Evolutionary conservation across 2,329 filamentous ascomycete genomes (phyloP).

Genomic region (Cladosporium austrohemisphaericum): DNA sequence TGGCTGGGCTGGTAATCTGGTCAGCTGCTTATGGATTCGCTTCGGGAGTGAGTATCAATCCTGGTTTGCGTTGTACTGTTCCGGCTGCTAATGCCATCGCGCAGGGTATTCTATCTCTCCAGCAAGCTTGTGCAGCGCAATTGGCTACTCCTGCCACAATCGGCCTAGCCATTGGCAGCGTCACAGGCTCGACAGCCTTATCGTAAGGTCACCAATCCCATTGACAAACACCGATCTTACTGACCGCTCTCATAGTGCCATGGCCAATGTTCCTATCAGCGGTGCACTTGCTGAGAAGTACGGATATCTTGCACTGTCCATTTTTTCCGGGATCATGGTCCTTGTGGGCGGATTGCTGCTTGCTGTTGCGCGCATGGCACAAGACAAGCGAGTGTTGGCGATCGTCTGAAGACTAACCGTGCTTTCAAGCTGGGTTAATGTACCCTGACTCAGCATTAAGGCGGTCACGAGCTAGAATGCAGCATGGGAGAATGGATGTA

Average conservation of each 20-base stretch:
- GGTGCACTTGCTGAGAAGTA: conserved; percentile 21
- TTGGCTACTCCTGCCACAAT: conserved; percentile 38
- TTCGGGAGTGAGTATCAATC: conserved; percentile 37
- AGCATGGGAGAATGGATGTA: too few relatives aligned
- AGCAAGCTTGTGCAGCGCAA: conserved; percentile 45
- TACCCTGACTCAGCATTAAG: too few relatives aligned
- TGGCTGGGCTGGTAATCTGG: conserved; percentile 26
- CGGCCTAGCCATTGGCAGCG: conserved; percentile 42
- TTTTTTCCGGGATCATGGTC: conserved; percentile 20
- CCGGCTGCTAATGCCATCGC: conserved; percentile 9
- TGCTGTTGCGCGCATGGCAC: conserved; percentile 6
- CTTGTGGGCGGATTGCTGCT: conserved; percentile 19
- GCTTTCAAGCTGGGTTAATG: too few relatives aligned
- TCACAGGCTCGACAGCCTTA: conserved; percentile 41
- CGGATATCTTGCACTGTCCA: conserved; percentile 20
- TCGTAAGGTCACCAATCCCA: conserved; percentile 33
- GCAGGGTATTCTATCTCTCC: conserved; percentile 46
- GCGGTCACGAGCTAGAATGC: too few relatives aligned
- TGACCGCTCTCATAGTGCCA: conserved; percentile 9
- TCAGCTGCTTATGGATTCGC: conserved; percentile 43
- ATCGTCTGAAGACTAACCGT: conserved; percentile 13
- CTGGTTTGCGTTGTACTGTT: background rate
- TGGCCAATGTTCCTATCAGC: conserved; percentile 24
- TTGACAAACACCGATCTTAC: background rate
- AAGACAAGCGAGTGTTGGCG: conserved; percentile 7